Conservation (phyloP, 1,139 yeast genomes). For the Taphrina flavorubra region DNA sequence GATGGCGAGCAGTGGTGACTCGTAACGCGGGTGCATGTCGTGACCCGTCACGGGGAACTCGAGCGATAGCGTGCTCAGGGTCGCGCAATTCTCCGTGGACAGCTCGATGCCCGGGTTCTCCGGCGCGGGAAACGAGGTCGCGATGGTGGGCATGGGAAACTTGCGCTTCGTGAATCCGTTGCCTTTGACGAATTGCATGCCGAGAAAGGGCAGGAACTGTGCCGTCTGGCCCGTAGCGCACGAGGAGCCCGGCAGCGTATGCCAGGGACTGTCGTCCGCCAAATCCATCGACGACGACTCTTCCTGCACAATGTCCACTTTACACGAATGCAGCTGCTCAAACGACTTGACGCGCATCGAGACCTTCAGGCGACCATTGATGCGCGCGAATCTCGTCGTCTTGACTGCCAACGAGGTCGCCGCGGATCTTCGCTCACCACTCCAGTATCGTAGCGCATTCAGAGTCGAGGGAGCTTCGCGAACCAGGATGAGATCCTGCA, state of each 20-base stretch:
- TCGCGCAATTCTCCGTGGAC: slow-evolving; percentile 8
- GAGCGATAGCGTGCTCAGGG: slow-evolving; percentile 27
- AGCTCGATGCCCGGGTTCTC: background rate
- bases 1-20: slow-evolving; percentile 30
- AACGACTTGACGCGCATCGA: slow-evolving; percentile 34
- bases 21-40: slow-evolving; percentile 25
- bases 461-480: slow-evolving; percentile 27
- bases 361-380: slow-evolving; percentile 26
- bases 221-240: slow-evolving; percentile 1
- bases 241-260: slow-evolving; percentile 19
- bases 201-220: background rate
- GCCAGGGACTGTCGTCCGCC: slow-evolving; percentile 25
- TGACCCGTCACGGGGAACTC: slow-evolving; percentile 21
- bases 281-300: slow-evolving; percentile 16
- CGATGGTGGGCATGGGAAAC: slow-evolving; percentile 38
- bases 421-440: slow-evolving; percentile 33
- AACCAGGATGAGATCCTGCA: slow-evolving; percentile 14
- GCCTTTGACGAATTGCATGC: slow-evolving; percentile 6
- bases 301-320: slow-evolving; percentile 34
- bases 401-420: slow-evolving; percentile 33
- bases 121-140: slow-evolving; percentile 29
- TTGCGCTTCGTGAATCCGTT: slow-evolving; percentile 13
- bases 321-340: slow-evolving; percentile 28
- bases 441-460: slow-evolving; percentile 34
- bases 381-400: slow-evolving; percentile 29